Evolutionary conservation across 768 basidiomycete genomes (phyloP).

Genomic region (Lactarius deliciosus): DNA sequence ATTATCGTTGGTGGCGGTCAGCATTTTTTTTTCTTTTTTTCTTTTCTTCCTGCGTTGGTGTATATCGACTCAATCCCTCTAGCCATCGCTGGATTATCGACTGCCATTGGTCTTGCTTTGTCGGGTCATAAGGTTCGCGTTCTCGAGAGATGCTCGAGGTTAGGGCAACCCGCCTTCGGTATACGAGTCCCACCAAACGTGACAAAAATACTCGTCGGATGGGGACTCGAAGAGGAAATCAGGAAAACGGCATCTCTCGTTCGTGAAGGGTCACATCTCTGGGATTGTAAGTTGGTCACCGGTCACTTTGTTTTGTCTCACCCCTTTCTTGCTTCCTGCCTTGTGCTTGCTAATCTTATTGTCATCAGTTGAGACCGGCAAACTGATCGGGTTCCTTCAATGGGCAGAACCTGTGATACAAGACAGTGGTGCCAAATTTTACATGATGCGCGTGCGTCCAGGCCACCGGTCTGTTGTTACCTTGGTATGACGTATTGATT

Average conservation of each 20-base stretch:
- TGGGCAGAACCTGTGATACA: slow-evolving; percentile 21
- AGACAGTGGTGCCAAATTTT: slow-evolving; percentile 18
- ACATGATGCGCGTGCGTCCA: slow-evolving; percentile 23
- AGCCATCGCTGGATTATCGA: slow-evolving; percentile 27
- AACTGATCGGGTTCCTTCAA: slow-evolving; percentile 10
- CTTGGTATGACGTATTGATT: neutral
- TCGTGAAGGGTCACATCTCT: slow-evolving; percentile 18
- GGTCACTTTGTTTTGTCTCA: neutral
- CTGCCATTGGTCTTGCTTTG: slow-evolving; percentile 26
- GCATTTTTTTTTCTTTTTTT: slow-evolving; percentile 6
- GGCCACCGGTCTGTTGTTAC: neutral
- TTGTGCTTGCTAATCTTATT: neutral
- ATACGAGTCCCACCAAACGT: slow-evolving; percentile 26
- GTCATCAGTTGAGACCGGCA: slow-evolving; percentile 17
- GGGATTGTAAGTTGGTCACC: slow-evolving; percentile 21
- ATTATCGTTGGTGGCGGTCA: slow-evolving; percentile 29
- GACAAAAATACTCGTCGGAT: slow-evolving; percentile 26
- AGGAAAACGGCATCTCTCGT: slow-evolving; percentile 4
- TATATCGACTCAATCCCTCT: neutral
- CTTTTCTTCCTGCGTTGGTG: neutral
- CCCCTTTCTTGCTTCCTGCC: neutral
- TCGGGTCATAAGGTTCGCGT: slow-evolving; percentile 28
- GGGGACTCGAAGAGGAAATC: slow-evolving; percentile 29
- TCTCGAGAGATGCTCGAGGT: slow-evolving; percentile 13
- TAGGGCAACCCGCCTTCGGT: neutral